Evolutionary conservation across 345 rosid species (phyloP).

Genomic region (Eucalyptus globulus): DNA sequence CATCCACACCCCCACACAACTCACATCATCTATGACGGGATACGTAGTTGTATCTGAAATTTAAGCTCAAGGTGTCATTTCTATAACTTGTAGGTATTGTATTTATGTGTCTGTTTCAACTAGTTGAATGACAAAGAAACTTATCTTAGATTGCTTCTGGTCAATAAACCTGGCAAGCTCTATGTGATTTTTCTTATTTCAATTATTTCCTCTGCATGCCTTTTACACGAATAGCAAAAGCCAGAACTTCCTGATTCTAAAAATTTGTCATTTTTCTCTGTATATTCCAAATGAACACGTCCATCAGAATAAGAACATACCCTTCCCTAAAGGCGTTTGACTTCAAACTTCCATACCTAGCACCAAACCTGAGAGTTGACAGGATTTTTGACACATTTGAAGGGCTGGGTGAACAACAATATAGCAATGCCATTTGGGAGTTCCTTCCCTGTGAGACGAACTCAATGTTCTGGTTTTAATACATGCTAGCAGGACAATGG

Average conservation of each 20-base stretch:
- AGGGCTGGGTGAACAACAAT: slow-evolving; percentile 85
- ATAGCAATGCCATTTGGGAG: slow-evolving; percentile 61
- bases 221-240: background rate
- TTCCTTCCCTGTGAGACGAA: slow-evolving; percentile 49
- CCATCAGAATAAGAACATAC: background rate
- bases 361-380: slow-evolving; percentile 84
- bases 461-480: background rate
- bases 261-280: background rate
- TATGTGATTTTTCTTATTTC: background rate
- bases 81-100: background rate
- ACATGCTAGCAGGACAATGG: background rate
- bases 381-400: slow-evolving; percentile 70
- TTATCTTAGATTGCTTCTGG: background rate
- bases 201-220: background rate
- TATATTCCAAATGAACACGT: background rate
- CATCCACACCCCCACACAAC: background rate
- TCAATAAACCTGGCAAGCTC: background rate
- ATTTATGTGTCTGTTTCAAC: background rate
- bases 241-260: background rate
- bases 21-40: background rate
- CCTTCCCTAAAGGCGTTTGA: background rate
- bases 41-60: background rate
- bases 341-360: slow-evolving; percentile 30
- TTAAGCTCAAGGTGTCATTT: background rate
- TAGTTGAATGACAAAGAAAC: background rate